Conservation (phyloP, 768 basidiomycete species). For the Pleurotus djamor region DNA sequence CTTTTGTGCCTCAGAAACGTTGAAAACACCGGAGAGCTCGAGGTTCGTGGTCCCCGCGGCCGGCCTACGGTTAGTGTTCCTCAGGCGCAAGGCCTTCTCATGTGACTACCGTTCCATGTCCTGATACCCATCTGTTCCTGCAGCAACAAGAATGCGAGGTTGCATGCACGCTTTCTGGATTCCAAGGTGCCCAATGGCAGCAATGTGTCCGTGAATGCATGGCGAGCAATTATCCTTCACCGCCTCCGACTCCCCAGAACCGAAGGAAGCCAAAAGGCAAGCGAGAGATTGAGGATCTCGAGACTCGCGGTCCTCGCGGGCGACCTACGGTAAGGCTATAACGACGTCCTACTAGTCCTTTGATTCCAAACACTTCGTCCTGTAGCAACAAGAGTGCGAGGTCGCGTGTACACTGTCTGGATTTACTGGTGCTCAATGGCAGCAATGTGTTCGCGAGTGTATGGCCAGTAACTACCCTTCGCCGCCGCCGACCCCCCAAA, state of each 20-base stretch:
- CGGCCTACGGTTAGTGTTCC: too few relatives aligned
- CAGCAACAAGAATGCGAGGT: neutral
- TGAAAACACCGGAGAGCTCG: too few relatives aligned
- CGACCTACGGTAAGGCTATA: neutral
- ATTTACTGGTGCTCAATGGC: constrained; percentile 1
- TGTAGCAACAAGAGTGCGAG: neutral
- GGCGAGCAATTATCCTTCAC: neutral
- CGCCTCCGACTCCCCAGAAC: neutral
- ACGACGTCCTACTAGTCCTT: too few relatives aligned
- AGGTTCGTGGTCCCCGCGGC: too few relatives aligned
- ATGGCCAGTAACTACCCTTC: neutral
- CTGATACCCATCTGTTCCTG: too few relatives aligned
- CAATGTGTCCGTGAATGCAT: constrained; percentile 2
- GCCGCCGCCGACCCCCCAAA: neutral
- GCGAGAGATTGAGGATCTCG: neutral
- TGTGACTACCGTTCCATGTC: too few relatives aligned
- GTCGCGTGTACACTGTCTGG: neutral
- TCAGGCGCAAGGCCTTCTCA: neutral
- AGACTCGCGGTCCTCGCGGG: neutral
- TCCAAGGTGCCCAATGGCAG: constrained; percentile 1
- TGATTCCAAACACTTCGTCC: too few relatives aligned
- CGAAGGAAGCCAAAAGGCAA: neutral
- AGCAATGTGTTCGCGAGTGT: constrained; percentile 3
- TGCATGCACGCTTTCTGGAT: neutral
- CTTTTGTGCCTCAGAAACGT: too few relatives aligned